phyloP scores from a whole-genome alignment of 2,329 filamentous ascomycete genomes.

The Trichothecium sympodiale region DNA sequence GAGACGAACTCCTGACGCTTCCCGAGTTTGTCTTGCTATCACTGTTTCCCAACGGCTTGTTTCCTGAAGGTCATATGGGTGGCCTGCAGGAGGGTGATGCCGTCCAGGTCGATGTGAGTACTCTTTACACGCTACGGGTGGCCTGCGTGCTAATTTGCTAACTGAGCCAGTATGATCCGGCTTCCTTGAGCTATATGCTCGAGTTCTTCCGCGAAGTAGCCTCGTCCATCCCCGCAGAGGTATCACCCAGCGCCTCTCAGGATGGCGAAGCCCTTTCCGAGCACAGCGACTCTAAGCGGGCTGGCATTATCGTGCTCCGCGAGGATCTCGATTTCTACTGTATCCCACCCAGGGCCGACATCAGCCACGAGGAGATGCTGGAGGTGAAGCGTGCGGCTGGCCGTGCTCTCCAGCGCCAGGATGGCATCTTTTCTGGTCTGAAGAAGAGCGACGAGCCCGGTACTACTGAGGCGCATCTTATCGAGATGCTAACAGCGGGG shows the following conservation, averaged over 20 bases:
- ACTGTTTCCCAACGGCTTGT: constrained; percentile 96
- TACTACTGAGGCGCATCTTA: constrained; percentile 94
- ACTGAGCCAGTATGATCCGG: constrained; percentile 74
- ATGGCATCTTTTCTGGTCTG: constrained; percentile 91
- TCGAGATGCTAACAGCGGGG: constrained; percentile 98
- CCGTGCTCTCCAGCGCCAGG: constrained; percentile 72
- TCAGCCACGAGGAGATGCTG: constrained; percentile 83
- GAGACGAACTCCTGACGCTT: constrained; percentile 88
- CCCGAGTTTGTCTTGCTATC: constrained; percentile 96
- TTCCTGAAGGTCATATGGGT: constrained; percentile 92
- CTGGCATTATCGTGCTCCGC: constrained; percentile 90
- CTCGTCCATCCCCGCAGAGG: constrained; percentile 78
- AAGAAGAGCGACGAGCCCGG: constrained; percentile 92
- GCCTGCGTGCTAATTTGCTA: constrained; percentile 2
- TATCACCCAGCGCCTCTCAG: constrained; percentile 53
- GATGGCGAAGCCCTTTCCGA: constrained; percentile 54
- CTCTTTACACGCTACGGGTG: background rate
- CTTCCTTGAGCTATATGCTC: constrained; percentile 96
- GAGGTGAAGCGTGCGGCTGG: constrained; percentile 90
- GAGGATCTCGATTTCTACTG: constrained; percentile 97
- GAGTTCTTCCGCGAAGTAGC: constrained; percentile 96
- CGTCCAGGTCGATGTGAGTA: constrained; percentile 93
- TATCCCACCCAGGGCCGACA: constrained; percentile 77
- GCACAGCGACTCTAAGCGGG: constrained; percentile 76
- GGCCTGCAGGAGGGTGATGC: constrained; percentile 87